Evolutionary conservation across 306 rosid genomes (phyloP).

Genomic region (Sindora glabra): DNA sequence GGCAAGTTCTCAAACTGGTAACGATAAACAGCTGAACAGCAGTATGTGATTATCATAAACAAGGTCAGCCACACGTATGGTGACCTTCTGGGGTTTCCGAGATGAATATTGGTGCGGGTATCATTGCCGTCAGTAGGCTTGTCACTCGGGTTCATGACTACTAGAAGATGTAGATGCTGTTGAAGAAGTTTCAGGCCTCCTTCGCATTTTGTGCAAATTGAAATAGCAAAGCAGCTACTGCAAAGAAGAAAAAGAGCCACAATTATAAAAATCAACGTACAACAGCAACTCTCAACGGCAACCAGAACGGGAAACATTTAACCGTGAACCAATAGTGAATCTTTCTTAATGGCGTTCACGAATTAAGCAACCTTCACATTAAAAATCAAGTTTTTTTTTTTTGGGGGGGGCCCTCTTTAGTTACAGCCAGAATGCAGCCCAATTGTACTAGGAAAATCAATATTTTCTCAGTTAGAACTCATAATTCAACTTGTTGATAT

Average conservation of each 20-base stretch:
- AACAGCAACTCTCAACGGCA: background rate
- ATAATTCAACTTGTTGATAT: too few relatives aligned
- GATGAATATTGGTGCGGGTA: background rate
- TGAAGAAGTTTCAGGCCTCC: slow-evolving; percentile 32
- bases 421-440: too few relatives aligned
- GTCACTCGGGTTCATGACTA: slow-evolving; percentile 21
- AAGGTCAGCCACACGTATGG: slow-evolving; percentile 55
- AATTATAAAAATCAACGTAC: background rate
- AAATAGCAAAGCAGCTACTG: slow-evolving; percentile 1
- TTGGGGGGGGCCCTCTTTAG: too few relatives aligned
- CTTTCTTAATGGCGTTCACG: too few relatives aligned
- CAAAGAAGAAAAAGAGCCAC: background rate
- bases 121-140: slow-evolving; percentile 14
- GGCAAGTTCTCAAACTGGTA: slow-evolving; percentile 79
- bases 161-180: slow-evolving; percentile 8
- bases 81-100: slow-evolving; percentile 52
- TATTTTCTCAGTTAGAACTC: too few relatives aligned
- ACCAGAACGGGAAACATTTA: too few relatives aligned
- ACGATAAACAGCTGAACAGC: slow-evolving; percentile 43
- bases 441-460: too few relatives aligned
- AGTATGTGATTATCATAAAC: slow-evolving; percentile 37
- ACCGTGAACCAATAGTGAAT: too few relatives aligned
- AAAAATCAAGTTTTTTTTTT: too few relatives aligned
- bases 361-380: too few relatives aligned
- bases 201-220: slow-evolving; percentile 31